These are phyloP conservation scores for Chaetomium strumarium DNA, from an alignment of 2,329 filamentous ascomycete genomes.

Conservation along the genomic window DNA sequence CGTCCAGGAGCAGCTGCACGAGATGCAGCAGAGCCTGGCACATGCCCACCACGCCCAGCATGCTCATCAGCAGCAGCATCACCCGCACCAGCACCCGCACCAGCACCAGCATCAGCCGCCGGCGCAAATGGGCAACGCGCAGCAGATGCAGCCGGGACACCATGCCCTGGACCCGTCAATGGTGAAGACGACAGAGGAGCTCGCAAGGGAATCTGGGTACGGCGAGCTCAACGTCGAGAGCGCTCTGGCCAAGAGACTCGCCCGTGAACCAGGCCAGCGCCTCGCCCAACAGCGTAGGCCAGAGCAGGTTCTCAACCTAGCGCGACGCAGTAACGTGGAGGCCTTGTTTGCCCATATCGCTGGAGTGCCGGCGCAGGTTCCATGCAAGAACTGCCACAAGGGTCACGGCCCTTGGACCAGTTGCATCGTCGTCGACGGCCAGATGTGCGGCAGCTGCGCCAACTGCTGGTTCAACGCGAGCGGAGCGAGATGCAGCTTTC, in stretches of 20 bases:
- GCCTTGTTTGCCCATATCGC: slow-evolving; percentile 53
- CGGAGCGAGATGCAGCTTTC: slow-evolving; percentile 54
- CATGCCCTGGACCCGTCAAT: slow-evolving; percentile 23
- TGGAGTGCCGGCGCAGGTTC: slow-evolving; percentile 41
- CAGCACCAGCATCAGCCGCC: slow-evolving; percentile 27
- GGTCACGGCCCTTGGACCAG: slow-evolving; percentile 54
- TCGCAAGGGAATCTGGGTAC: slow-evolving; percentile 45
- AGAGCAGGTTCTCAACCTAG: slow-evolving; percentile 50
- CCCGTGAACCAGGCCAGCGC: slow-evolving; percentile 43
- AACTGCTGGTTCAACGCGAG: slow-evolving; percentile 62
- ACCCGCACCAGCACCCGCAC: slow-evolving; percentile 22
- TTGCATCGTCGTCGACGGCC: slow-evolving; percentile 54
- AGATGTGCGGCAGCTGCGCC: slow-evolving; percentile 56
- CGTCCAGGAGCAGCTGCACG: slow-evolving; percentile 27
- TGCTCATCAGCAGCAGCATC: slow-evolving; percentile 13
- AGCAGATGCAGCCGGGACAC: slow-evolving; percentile 10
- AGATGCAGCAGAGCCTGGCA: slow-evolving; percentile 20
- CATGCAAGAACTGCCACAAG: slow-evolving; percentile 56
- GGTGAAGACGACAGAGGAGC: slow-evolving; percentile 39
- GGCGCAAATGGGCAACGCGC: slow-evolving; percentile 25
- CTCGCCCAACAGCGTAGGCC: slow-evolving; percentile 47
- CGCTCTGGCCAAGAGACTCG: slow-evolving; percentile 49
- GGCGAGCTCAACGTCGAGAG: slow-evolving; percentile 44
- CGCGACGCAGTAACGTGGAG: slow-evolving; percentile 55
- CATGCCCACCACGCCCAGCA: slow-evolving; percentile 28